These are phyloP conservation scores for Quaeritorhiza haematococci DNA, from an alignment of 371 early-diverging fungal genomes.

Conservation along the genomic window DNA sequence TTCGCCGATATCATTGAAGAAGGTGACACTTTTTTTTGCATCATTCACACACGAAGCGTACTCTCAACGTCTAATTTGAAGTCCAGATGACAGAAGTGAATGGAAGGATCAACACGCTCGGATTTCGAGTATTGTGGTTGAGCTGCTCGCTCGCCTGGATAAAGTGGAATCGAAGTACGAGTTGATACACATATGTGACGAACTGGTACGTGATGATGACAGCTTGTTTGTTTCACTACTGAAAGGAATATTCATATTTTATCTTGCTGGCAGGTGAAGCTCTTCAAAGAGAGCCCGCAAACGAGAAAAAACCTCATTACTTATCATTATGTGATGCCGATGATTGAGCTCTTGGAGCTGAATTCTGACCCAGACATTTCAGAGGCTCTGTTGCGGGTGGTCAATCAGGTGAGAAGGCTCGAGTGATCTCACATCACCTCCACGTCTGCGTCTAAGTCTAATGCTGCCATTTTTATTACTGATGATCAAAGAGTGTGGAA, in stretches of 20 bases:
- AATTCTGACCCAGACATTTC: slow-evolving; percentile 22
- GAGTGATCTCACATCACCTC: too few relatives aligned
- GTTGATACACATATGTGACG: slow-evolving; percentile 28
- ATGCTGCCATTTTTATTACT: too few relatives aligned
- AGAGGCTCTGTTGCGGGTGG: slow-evolving; percentile 32
- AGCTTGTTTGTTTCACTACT: background rate
- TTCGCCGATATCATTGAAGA: slow-evolving; percentile 45
- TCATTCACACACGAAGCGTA: too few relatives aligned
- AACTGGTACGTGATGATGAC: slow-evolving; percentile 21
- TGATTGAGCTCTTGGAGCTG: slow-evolving; percentile 46
- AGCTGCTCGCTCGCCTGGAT: slow-evolving; percentile 30
- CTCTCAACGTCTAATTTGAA: background rate
- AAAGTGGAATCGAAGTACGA: slow-evolving; percentile 22
- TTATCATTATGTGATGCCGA: slow-evolving; percentile 47
- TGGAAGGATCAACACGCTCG: slow-evolving; percentile 39
- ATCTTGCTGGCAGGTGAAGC: slow-evolving; percentile 15
- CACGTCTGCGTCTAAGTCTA: too few relatives aligned
- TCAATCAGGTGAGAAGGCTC: slow-evolving; percentile 31
- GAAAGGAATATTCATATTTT: background rate
- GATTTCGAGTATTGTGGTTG: slow-evolving; percentile 24
- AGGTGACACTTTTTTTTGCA: too few relatives aligned
- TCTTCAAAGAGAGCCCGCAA: slow-evolving; percentile 40
- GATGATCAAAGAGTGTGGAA: too few relatives aligned
- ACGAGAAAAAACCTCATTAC: slow-evolving; percentile 40
- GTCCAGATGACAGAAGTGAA: background rate